These are phyloP conservation scores for Chytridiales sp. DNA, from an alignment of 371 early-diverging fungal genomes.

Conservation along the genomic window DNA sequence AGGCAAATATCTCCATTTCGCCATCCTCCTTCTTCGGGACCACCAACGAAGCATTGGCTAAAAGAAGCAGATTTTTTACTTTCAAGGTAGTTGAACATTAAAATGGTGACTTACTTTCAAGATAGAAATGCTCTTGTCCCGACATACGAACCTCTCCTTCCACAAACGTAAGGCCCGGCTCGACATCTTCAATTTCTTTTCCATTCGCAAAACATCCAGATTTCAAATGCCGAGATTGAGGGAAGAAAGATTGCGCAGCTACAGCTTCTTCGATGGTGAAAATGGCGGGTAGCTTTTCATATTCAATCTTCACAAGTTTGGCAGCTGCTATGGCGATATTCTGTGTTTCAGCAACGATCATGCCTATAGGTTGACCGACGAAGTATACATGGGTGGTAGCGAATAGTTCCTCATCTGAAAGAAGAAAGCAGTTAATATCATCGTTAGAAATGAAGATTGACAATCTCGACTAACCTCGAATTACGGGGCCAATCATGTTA, in stretches of 20 bases:
- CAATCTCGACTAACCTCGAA: slow-evolving; percentile 29
- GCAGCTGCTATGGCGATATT: slow-evolving; percentile 63
- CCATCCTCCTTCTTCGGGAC: slow-evolving; percentile 68
- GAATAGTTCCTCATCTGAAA: slow-evolving; percentile 69
- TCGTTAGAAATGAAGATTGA: slow-evolving; percentile 1
- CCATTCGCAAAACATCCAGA: slow-evolving; percentile 38
- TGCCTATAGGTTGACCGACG: slow-evolving; percentile 70
- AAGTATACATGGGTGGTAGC: slow-evolving; percentile 59
- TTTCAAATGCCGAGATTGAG: slow-evolving; percentile 43
- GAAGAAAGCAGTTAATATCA: not conserved
- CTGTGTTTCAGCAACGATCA: slow-evolving; percentile 66
- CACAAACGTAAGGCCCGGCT: slow-evolving; percentile 52
- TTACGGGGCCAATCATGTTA: slow-evolving; percentile 46
- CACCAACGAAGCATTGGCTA: slow-evolving; percentile 58
- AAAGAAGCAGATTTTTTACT: not conserved
- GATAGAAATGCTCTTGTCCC: slow-evolving; percentile 77
- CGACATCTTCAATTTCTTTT: slow-evolving; percentile 56
- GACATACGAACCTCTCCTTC: slow-evolving; percentile 60
- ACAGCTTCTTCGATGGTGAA: slow-evolving; percentile 70
- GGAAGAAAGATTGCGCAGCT: slow-evolving; percentile 57
- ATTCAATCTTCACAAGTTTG: slow-evolving; percentile 62
- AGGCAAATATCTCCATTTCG: slow-evolving; percentile 68
- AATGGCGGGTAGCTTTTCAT: slow-evolving; percentile 61
- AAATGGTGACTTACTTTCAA: slow-evolving; percentile 51
- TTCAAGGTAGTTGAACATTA: not conserved